Evolutionary conservation across 1,284 basidiomycete genomes (phyloP), one percentile per base, ranked within the genome.

Genomic region (Cryptococcus sp.): DNA sequence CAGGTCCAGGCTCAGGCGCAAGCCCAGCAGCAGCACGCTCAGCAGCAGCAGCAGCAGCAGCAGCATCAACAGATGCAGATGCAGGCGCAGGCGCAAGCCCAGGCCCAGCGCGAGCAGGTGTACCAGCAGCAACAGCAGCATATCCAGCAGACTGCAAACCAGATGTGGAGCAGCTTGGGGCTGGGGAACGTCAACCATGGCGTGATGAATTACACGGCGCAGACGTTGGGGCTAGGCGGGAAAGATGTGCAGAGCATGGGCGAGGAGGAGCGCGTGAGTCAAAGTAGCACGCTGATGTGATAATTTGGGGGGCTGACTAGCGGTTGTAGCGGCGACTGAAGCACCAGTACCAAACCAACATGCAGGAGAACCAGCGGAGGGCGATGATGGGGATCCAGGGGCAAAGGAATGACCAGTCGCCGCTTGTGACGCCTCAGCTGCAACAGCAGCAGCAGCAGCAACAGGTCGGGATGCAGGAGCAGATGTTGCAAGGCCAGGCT

Each of bases 211-310:
- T 56, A 66, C 38, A 61, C 60, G 6, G 63, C 68, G 35, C 61
- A 66, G 23, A 50, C 52, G 33, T 40, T 71, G 33, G 71, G 71
- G 11, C 49, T 73, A 33, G 55, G 52, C 0, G 71, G 70, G 4
- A 62, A 67, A 35, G 69, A 73, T 49, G 58, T 69, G 13, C 54
- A 61, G 8, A 59, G 55, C n/a, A 53, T 71, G 50, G 52, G 59
- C 2, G 70, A 70, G 23, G 69, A 70, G 11, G 70, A 75, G 15
- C 64, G 62, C 55, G 71, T 71, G 52, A 62, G 68, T 62, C 46
- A 3, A 54, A 24, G 12, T 16, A 2, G 16, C 21, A 16, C 18
- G 15, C 15, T 6, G 42, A 24, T 12, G 35, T 36, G 11, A 12
- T 24, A 24, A 42, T 35, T 5, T 4, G 28, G 5, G 28, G 4